Evolutionary conservation across 768 basidiomycete genomes (phyloP).

Genomic region (Tephrocybe sp.): DNA sequence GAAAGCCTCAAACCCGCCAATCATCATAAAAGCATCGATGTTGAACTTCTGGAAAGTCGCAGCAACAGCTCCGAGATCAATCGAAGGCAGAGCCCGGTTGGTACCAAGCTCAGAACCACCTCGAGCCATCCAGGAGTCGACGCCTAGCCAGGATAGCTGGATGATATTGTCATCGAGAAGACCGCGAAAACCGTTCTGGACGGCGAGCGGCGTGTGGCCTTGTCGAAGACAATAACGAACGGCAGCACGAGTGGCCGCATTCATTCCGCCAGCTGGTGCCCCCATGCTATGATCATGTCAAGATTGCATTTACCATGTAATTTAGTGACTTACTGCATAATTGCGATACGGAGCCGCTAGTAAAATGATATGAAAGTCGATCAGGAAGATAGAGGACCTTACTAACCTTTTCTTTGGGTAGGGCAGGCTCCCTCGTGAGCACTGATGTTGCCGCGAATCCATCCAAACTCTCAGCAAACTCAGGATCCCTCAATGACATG

Average conservation of each 20-base stretch:
- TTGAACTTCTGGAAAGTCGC: constrained; percentile 86
- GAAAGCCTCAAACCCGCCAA: constrained; percentile 98
- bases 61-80: constrained; percentile 87
- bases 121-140: constrained; percentile 94
- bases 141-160: constrained; percentile 92
- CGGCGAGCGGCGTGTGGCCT: constrained; percentile 89
- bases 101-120: constrained; percentile 98
- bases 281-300: constrained; percentile 64
- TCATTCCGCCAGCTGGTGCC: constrained; percentile 98
- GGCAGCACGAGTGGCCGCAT: constrained; percentile 93
- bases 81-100: constrained; percentile 84
- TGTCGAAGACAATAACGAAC: constrained; percentile 91
- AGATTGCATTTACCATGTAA: not conserved
- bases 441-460: constrained; percentile 81
- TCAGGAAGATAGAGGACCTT: not conserved
- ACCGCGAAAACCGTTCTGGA: constrained; percentile 96
- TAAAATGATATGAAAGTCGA: not conserved
- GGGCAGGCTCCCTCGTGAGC: constrained; percentile 49
- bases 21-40: constrained; percentile 80
- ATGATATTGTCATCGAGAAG: constrained; percentile 86
- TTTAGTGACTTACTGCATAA: constrained; percentile 74
- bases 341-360: constrained; percentile 76
- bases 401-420: constrained; percentile 51
- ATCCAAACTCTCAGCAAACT: constrained; percentile 83
- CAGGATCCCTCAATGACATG: constrained; percentile 86